Percentiles rank a stretch among this genome's conserved stretches.
Evolutionary conservation across 225 moss, liverwort and hornwort genomes (phyloP).

Genomic region (Asterella californica): DNA sequence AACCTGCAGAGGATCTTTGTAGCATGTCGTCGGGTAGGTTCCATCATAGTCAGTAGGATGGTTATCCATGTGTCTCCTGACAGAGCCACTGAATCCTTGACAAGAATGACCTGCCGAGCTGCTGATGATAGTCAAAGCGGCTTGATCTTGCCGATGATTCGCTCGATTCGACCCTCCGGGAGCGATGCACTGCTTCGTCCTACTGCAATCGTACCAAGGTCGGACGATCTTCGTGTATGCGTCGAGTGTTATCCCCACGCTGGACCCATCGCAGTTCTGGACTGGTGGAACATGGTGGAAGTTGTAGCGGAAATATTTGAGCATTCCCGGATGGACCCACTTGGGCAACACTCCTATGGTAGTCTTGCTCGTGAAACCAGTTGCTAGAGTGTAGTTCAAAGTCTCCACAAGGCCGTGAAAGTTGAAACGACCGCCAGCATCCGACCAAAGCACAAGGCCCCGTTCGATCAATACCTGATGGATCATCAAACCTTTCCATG

Average conservation of each 20-base stretch:
- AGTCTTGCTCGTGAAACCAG: conserved; percentile 36
- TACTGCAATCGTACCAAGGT: conserved; percentile 34
- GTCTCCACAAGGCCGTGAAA: conserved; percentile 13
- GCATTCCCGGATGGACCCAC: conserved; percentile 28
- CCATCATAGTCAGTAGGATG: conserved; percentile 8
- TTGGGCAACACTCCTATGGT: conserved; percentile 17
- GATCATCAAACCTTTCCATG: conserved; percentile 59
- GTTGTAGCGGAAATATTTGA: conserved; percentile 40
- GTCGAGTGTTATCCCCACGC: conserved; percentile 38
- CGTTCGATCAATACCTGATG: conserved; percentile 41
- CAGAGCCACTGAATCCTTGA: conserved; percentile 19
- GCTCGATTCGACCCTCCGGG: conserved; percentile 32
- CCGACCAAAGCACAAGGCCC: conserved; percentile 33
- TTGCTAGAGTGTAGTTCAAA: conserved; percentile 9
- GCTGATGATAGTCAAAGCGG: conserved; percentile 36
- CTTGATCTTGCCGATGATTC: conserved; percentile 45
- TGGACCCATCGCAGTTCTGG: conserved; percentile 47
- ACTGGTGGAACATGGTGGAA: not conserved
- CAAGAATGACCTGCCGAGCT: conserved; percentile 13
- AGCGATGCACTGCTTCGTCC: conserved; percentile 47
- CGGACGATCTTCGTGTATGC: conserved; percentile 28
- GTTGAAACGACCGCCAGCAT: conserved; percentile 22
- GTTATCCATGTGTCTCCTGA: conserved; percentile 35
- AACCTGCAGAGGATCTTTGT: conserved; percentile 33
- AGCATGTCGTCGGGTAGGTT: conserved; percentile 24